Percentiles rank a stretch among this genome's conserved stretches.
These are phyloP conservation scores for grape (Vitis vinifera) DNA, from an alignment of 164 flowering plant genomes.

Conservation along the genomic window DNA sequence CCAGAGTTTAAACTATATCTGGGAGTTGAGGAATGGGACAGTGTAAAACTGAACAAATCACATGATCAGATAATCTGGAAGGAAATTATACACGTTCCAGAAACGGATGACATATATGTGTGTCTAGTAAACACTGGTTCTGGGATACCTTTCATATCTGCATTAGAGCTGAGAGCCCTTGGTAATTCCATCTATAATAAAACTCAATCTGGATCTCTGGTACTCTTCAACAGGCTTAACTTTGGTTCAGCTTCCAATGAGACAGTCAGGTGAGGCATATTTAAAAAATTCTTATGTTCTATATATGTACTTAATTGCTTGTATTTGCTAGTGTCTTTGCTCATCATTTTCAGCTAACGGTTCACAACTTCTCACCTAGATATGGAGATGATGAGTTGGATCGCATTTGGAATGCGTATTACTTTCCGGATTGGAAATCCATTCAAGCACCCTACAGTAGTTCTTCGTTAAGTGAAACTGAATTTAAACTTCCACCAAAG, in stretches of 20 bases:
- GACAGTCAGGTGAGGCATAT: too few relatives aligned
- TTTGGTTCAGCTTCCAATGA: too few relatives aligned
- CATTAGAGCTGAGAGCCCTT: too few relatives aligned
- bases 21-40: constrained; percentile 2
- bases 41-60: neutral
- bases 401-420: constrained; percentile 24
- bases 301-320: too few relatives aligned
- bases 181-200: too few relatives aligned
- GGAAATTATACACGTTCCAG: neutral
- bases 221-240: too few relatives aligned
- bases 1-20: constrained; percentile 12
- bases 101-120: constrained; percentile 2
- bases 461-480: neutral
- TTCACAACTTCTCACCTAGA: constrained; percentile 9
- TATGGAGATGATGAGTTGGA: constrained; percentile 30
- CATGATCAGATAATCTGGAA: too few relatives aligned
- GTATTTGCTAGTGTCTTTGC: too few relatives aligned
- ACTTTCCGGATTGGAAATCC: neutral
- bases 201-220: too few relatives aligned
- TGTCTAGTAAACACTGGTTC: constrained; percentile 9
- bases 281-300: too few relatives aligned
- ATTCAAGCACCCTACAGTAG: too few relatives aligned
- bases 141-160: neutral
- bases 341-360: too few relatives aligned
- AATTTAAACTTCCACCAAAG: constrained; percentile 10